Base-by-base conservation (phyloP, 1,139 yeast species). In the Yamadazyma mexicana region DNA sequence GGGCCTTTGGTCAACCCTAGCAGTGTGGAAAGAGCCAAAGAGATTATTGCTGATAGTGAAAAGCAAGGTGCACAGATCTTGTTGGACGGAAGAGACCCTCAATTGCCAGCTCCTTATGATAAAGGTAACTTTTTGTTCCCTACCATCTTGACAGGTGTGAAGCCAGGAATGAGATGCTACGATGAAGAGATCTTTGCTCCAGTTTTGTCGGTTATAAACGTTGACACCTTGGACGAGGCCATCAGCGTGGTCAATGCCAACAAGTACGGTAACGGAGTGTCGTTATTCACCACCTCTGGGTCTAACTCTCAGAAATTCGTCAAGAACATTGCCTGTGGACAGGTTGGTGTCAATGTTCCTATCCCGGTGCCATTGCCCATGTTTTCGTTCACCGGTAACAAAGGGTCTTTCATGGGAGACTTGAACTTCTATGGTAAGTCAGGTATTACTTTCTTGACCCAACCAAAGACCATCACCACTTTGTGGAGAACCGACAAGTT, bases 291-390 rank as follows among this genome's bases (percentile, higher is more conserved):
- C 16, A 67, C 75, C 25, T 78, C 85, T 1, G 92, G 92, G 14
- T 70, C 85, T 17, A 70, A 79, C 17, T 84, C 87, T 2, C 83
- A 82, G 64, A 79, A 79, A 58, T 84, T 83, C 70, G 81, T 77
- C 56, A 81, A 78, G 65, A 75, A 79, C 51, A 78, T 83, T 45
- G 86, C 82, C 44, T 80, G 83, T 44, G 92, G 92, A 20, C 91
- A 84, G 63, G 86, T 84, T 41, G 92, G 92, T 45, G 75, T 84
- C 54, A 84, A 84, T 52, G 88, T 84, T 35, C 91, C 92, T 20
- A 84, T 84, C 49, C 92, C 91, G n/a, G 92, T 84, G 16, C 91
- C 91, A 43, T 67, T 84, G 57, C 91, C 92, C 46, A 81, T 83
- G 87, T 84, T 84, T 60, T 81, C 88, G 5, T 84, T 84, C 67